Evolutionary conservation across 106 monocot species (phyloP).

Genomic region (Dendrobium huoshanense): DNA sequence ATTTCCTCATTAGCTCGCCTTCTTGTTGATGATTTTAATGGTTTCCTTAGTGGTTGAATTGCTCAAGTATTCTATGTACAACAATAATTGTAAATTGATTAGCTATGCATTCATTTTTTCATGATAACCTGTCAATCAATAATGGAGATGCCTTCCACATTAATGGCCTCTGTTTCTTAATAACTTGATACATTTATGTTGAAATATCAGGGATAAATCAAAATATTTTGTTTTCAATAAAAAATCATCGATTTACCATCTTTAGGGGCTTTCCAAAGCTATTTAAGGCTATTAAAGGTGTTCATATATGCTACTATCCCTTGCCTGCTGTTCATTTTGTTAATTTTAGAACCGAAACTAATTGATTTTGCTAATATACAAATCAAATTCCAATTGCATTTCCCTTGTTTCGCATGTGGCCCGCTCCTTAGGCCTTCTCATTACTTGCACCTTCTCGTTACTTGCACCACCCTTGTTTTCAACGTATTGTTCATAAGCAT

Average conservation of each 20-base stretch:
- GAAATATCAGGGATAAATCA: background rate
- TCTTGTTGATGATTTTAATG: background rate
- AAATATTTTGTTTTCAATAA: background rate
- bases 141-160: background rate
- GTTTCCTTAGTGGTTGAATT: background rate
- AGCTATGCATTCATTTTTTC: background rate
- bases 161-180: background rate
- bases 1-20: constrained; percentile 11
- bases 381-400: no score
- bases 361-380: no score
- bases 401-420: no score
- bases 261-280: no score
- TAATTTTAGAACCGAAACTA: no score
- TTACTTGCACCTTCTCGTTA: no score
- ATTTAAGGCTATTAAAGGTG: background rate
- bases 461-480: no score
- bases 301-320: background rate
- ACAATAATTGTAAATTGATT: background rate
- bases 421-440: no score
- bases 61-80: background rate
- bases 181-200: background rate
- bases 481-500: no score
- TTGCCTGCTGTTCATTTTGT: background rate
- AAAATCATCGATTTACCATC: no score
- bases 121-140: background rate